These are phyloP conservation scores for Adansonia grandidieri DNA, from an alignment of 441 rosid species.

Conservation along the genomic window DNA sequence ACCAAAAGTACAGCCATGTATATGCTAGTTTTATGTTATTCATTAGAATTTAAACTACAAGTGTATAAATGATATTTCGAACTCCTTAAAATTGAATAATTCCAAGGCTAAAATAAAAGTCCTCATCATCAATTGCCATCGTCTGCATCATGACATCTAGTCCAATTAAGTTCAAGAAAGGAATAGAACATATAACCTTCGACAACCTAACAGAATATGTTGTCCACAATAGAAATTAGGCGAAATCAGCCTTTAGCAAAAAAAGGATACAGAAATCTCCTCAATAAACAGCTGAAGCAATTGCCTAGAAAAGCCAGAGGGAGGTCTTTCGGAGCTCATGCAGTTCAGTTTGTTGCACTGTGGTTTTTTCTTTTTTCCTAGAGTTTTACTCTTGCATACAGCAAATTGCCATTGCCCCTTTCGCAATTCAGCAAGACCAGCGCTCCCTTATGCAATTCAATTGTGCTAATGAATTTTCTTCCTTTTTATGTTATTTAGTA, in stretches of 20 bases:
- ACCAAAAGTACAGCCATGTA: not conserved
- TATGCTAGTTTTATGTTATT: not conserved
- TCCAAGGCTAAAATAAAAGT: no score
- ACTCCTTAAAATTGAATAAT: no score
- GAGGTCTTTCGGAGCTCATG: not conserved
- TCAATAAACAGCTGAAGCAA: not conserved
- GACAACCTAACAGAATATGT: not conserved
- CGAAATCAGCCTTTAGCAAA: not conserved
- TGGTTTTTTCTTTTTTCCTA: not conserved
- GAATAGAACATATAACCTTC: no score
- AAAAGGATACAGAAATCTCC: not conserved
- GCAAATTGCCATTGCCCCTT: not conserved
- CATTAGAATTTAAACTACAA: not conserved
- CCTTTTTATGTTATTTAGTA: not conserved
- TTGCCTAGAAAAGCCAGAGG: not conserved
- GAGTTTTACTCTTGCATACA: not conserved
- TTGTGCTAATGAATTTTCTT: not conserved
- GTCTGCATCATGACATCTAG: no score
- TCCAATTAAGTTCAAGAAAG: no score
- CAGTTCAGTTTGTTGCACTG: not conserved
- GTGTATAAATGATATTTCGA: no score
- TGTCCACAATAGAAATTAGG: conserved; percentile 4
- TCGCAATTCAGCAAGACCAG: conserved; percentile 3
- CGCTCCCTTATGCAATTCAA: not conserved
- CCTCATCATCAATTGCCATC: no score